Base-by-base conservation (phyloP, 2,329 filamentous ascomycete species). In the Cryphonectria japonica region DNA sequence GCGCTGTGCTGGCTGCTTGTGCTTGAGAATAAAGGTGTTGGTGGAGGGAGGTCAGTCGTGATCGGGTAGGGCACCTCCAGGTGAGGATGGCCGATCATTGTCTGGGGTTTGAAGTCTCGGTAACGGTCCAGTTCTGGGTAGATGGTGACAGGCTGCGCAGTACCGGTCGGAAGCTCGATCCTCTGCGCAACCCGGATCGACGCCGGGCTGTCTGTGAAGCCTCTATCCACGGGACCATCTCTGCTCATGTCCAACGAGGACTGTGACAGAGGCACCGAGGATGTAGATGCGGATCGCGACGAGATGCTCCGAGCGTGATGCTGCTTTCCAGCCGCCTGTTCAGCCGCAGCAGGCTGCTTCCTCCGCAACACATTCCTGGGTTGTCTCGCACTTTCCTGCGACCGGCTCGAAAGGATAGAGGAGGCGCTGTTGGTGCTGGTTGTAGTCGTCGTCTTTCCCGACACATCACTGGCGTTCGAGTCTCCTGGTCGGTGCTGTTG, bases 121-220 rank as follows among this genome's bases (percentile, higher is more conserved):
- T 91, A 91, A 43, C 89, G 84, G 77, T 91, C 89, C 26, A 91
- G 78, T 74, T 91, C 89, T 1, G 89, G 89, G 73, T 87, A 88
- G 69, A 87, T 84, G 16, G 82, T 83, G 54, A 85, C 82, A 8
- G 83, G 79, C 32, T 83, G 84, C 8, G 79, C 76, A 34, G 76
- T 77, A 0, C 80, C 76, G 59, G 79, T 82, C 46, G 80, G 78
- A 46, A 82, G 75, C 57, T 87, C 85, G 32, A 82, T 72, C n/a
- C 78, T 78, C 54, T 85, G 84, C 11, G 82, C 80, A 13, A 80
- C 71, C 57, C 80, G 80, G n/a, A 83, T 79, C 57, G 85, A 83
- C 54, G 80, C 80, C 0, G 85, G 83, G 61, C 83, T 86, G 50
- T 81, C 80, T 0, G 83, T 83, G 43, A 83, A 75, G 60, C 77